Evolutionary conservation across 2,329 filamentous ascomycete species (phyloP), one percentile per base, ranked within the genome.

Genomic region (Calycina herbarum): DNA sequence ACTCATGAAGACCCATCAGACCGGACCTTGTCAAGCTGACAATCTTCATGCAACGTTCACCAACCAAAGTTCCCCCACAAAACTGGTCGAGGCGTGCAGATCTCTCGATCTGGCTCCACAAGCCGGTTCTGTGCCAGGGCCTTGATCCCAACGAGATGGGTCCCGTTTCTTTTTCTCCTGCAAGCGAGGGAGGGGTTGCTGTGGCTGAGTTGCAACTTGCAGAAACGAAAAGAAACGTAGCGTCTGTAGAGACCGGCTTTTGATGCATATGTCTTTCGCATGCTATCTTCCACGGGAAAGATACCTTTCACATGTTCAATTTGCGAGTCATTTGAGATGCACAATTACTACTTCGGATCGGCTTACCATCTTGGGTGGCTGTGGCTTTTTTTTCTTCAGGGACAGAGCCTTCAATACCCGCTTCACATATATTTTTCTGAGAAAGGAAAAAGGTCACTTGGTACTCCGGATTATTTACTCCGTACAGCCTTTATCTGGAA

Each of bases 1-100:
- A 54, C 24, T 27, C 20, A 54, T 5, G 3, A 27, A 10, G 48
- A 24, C 10, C 4, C 48, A 27, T 54, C 48, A 54, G 20, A 27
- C 27, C 3, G 8, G 20, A 5, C 48, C 48, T 54, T 54, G 20
- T 54, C 48, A 54, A 54, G 48, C 48, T 54, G 48, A 54, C 48
- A 27, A 27, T 54, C 48, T 54, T 54, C 24, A 54, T 54, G 48
- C 48, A 27, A 54, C 48, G 48, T 54, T 54, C 8, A 27, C 48
- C 38, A 40, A 17, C 13, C 38, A 17, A 40, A 40, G 17, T 40
- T 40, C 38, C 38, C 38, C 38, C 38, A 40, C 38, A 40, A 40
- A 40, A 40, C 38, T 40, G 13, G 35, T 38, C 38, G 38, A 17
- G 13, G 38, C 38, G 11, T 40, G 38, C 13, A 40, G 38, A 40